These are phyloP conservation scores for Phytophthora idaei DNA, from an alignment of 352 stramenopile species.

Conservation along the genomic window DNA sequence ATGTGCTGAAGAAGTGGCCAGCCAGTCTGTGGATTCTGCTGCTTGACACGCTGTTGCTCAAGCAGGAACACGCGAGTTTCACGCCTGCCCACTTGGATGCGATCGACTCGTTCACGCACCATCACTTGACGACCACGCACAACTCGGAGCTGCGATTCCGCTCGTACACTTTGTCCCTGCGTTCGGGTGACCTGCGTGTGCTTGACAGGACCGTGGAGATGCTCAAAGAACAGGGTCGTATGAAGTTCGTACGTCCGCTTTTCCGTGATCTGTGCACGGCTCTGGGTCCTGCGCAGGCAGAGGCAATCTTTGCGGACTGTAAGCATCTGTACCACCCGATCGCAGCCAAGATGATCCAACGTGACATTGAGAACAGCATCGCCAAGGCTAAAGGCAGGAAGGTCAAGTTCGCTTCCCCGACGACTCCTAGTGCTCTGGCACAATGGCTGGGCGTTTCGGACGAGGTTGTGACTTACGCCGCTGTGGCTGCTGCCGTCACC, in stretches of 20 bases:
- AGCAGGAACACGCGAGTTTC: constrained; percentile 38
- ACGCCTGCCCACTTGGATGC: constrained; percentile 49
- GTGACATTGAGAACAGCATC: constrained; percentile 51
- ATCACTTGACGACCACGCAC: constrained; percentile 52
- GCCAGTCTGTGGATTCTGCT: constrained; percentile 61
- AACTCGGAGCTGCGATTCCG: constrained; percentile 79
- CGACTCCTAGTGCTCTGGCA: constrained; percentile 29
- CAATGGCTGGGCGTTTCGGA: constrained; percentile 42
- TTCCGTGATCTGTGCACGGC: constrained; percentile 61
- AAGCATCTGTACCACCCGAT: constrained; percentile 76
- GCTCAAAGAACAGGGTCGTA: constrained; percentile 70
- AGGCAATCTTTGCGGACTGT: constrained; percentile 48
- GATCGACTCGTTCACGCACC: constrained; percentile 60
- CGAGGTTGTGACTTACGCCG: constrained; percentile 26
- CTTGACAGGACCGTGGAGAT: constrained; percentile 50
- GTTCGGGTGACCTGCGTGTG: constrained; percentile 49
- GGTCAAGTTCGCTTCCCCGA: constrained; percentile 38
- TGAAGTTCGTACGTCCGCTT: constrained; percentile 79
- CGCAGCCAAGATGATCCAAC: constrained; percentile 74
- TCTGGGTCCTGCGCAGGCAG: constrained; percentile 37
- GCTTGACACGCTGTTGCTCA: constrained; percentile 61
- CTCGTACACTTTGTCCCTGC: constrained; percentile 68
- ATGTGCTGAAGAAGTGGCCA: constrained; percentile 48
- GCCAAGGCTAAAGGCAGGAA: constrained; percentile 40
- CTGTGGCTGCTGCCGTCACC: constrained; percentile 21